phyloP scores from a whole-genome alignment of 257 asterid genomes.

The Linderniella brevidens region DNA sequence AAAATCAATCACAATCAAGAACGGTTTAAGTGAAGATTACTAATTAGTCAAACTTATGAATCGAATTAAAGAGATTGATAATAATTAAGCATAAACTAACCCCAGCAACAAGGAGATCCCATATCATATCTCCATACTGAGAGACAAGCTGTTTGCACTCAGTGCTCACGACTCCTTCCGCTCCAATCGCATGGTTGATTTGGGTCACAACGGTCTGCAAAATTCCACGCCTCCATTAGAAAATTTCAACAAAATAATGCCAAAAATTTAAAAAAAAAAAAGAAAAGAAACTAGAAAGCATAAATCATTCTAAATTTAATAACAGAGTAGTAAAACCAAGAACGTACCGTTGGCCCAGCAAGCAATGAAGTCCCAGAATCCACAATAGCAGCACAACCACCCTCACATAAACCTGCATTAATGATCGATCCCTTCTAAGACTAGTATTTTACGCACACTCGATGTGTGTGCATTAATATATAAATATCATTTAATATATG shows the following conservation, averaged over 20 bases:
- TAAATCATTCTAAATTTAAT: background rate
- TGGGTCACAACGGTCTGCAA: conserved; percentile 62
- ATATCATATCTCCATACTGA: conserved; percentile 66
- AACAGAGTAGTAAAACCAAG: conserved; percentile 1
- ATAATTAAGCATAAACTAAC: conserved; percentile 15
- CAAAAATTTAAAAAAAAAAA: conserved; percentile 3
- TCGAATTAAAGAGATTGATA: too few species aligned
- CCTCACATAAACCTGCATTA: conserved; percentile 53
- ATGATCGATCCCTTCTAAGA: too few species aligned
- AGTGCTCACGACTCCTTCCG: conserved; percentile 63
- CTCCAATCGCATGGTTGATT: conserved; percentile 93
- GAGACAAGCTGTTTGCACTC: conserved; percentile 71
- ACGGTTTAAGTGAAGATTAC: background rate
- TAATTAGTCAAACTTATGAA: background rate
- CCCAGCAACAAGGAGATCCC: conserved; percentile 74
- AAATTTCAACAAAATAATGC: too few species aligned
- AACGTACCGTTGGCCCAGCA: conserved; percentile 80
- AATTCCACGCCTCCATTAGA: too few species aligned
- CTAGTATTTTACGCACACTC: too few species aligned
- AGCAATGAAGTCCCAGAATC: conserved; percentile 95
- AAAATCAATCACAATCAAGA: background rate
- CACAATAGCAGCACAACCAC: conserved; percentile 88
- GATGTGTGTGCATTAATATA: too few species aligned
- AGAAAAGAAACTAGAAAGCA: too few species aligned
- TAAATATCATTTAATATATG: too few species aligned